Conservation (phyloP, 2,329 filamentous ascomycete genomes). For the Karstenula rhodostoma region DNA sequence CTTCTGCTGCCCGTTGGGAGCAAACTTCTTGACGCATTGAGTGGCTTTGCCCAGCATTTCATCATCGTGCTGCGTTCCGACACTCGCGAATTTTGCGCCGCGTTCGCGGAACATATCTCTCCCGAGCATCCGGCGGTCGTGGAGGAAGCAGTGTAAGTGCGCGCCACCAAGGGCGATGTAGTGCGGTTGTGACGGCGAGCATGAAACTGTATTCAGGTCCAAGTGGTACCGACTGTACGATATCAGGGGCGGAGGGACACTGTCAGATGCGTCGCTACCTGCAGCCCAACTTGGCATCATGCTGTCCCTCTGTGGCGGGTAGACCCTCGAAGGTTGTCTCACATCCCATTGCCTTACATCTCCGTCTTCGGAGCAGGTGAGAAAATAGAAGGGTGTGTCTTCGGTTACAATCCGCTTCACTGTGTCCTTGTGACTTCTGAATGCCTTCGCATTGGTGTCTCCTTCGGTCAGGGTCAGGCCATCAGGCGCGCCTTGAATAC, state of each 20-base stretch:
- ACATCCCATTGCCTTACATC: slow-evolving; percentile 75
- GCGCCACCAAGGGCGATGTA: slow-evolving; percentile 75
- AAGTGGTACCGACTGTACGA: slow-evolving; percentile 70
- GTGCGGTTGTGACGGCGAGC: slow-evolving; percentile 71
- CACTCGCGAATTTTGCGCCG: slow-evolving; percentile 57
- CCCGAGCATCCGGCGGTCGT: slow-evolving; percentile 73
- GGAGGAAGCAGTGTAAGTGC: slow-evolving; percentile 73
- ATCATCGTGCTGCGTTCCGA: slow-evolving; percentile 57
- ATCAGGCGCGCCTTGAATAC: slow-evolving; percentile 62
- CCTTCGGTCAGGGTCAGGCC: slow-evolving; percentile 64
- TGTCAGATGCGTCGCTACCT: slow-evolving; percentile 54
- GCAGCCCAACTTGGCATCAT: slow-evolving; percentile 36
- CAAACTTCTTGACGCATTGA: slow-evolving; percentile 71
- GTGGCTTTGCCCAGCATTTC: slow-evolving; percentile 67
- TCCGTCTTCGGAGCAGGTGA: slow-evolving; percentile 75
- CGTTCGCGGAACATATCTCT: slow-evolving; percentile 64
- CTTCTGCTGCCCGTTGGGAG: slow-evolving; percentile 64
- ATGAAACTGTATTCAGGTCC: slow-evolving; percentile 74
- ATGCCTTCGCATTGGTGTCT: slow-evolving; percentile 69
- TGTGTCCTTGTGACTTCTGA: slow-evolving; percentile 69
- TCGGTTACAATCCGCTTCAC: slow-evolving; percentile 76
- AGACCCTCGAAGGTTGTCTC: slow-evolving; percentile 69
- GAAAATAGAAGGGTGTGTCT: slow-evolving; percentile 71
- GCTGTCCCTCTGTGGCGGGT: slow-evolving; percentile 56
- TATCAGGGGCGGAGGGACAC: slow-evolving; percentile 69